Percentiles rank a stretch among this genome's conserved stretches.
Conservation (phyloP, 2,329 filamentous ascomycete genomes). For the Arthrobotrys sphaeroides region DNA sequence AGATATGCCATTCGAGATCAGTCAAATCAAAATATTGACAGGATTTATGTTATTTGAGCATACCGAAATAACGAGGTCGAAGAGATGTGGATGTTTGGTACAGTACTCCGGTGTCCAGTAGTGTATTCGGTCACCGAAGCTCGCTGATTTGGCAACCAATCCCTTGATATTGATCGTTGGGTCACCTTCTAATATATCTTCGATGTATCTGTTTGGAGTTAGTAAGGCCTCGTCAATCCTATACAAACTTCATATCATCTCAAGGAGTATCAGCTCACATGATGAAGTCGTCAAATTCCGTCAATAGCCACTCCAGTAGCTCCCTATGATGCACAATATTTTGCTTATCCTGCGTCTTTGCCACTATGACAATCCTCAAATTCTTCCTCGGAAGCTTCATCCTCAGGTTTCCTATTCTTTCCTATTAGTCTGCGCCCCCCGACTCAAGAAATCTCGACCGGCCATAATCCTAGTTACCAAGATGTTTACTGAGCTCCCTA, state of each 20-base stretch:
- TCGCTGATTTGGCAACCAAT: slow-evolving; percentile 71
- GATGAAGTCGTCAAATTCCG: slow-evolving; percentile 75
- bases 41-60: slow-evolving; percentile 54
- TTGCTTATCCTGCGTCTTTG: slow-evolving; percentile 87
- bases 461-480: slow-evolving; percentile 68
- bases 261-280: slow-evolving; percentile 67
- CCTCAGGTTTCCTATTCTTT: slow-evolving; percentile 59
- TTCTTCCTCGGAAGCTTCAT: slow-evolving; percentile 84
- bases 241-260: not conserved
- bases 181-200: slow-evolving; percentile 76
- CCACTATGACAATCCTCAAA: slow-evolving; percentile 83
- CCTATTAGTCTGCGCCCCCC: not conserved
- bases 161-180: slow-evolving; percentile 77
- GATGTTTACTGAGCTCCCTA: slow-evolving; percentile 83
- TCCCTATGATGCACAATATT: slow-evolving; percentile 80
- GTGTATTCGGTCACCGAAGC: slow-evolving; percentile 70
- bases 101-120: slow-evolving; percentile 89
- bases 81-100: slow-evolving; percentile 78
- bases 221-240: not conserved
- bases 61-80: slow-evolving; percentile 88
- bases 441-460: not conserved
- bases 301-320: slow-evolving; percentile 81
- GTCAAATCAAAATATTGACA: not conserved
- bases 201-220: slow-evolving; percentile 68
- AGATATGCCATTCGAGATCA: slow-evolving; percentile 7